These are phyloP conservation scores for Zychaea mexicana DNA, from an alignment of 371 early-diverging fungal species.

Conservation along the genomic window DNA sequence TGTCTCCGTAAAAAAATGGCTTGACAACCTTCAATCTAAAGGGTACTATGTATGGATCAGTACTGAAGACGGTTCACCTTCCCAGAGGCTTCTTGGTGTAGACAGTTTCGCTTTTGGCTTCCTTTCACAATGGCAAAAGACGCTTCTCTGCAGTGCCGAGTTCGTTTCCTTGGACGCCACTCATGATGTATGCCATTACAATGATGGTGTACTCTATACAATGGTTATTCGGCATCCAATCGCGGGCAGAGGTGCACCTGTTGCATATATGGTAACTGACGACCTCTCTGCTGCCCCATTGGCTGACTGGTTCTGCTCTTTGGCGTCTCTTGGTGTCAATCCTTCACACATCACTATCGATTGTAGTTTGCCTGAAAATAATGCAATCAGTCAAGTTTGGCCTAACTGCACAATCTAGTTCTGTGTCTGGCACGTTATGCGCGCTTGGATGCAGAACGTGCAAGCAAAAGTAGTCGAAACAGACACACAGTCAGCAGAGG, in stretches of 20 bases:
- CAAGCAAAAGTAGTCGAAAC: neutral
- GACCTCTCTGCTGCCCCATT: neutral
- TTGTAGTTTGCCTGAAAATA: too few species aligned
- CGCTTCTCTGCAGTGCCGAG: neutral
- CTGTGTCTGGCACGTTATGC: neutral
- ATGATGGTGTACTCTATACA: too few species aligned
- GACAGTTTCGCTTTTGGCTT: constrained; percentile 5
- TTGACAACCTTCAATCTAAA: too few species aligned
- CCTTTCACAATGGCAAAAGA: constrained; percentile 1
- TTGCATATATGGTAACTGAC: constrained; percentile 2
- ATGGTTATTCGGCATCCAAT: too few species aligned
- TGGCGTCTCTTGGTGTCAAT: neutral
- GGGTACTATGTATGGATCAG: too few species aligned
- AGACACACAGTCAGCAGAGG: neutral
- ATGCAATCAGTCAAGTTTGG: neutral
- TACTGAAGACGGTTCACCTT: neutral
- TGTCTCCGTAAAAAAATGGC: too few species aligned
- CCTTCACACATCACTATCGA: too few species aligned
- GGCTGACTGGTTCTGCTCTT: neutral
- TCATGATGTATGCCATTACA: neutral
- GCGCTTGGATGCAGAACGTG: constrained; percentile 5
- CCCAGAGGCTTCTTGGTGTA: too few species aligned
- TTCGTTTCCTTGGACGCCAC: constrained; percentile 3
- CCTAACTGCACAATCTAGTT: neutral
- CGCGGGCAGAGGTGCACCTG: neutral